Evolutionary conservation across 2,329 filamentous ascomycete genomes (phyloP), one percentile per base, ranked within the genome.

Genomic region (Claviceps purpurea): DNA sequence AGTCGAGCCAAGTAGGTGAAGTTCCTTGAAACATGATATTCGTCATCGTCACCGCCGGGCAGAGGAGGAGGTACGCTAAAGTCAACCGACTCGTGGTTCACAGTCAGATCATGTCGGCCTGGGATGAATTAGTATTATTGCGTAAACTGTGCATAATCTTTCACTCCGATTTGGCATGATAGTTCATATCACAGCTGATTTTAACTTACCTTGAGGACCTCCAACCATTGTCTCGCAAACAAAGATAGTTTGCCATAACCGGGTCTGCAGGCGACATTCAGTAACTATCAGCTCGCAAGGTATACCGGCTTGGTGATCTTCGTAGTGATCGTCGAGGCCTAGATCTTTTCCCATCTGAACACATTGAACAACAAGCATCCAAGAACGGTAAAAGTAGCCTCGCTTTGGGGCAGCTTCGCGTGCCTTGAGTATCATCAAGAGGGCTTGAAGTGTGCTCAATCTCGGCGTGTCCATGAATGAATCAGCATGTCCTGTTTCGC

Each of bases 341-440:
- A 97, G 73, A 63, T 96, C 91, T 62, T 94, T 93, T 26, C 82
- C 89, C 88, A 97, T 95, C 47, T 89, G 85, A 7, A 95, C 85
- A 56, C 91, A 89, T 55, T 90, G 88, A 50, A 95, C 91, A 20
- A 95, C 82, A 5, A 87, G 88, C 81, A 96, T 95, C 91, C 93
- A 97, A 0, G 93, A 97, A 40, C 91, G 84, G 68, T 93, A 97
- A 67, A 93, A 97, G 64, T 97, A 97, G 1, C 93, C 93, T 55
- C 88, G 82, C 64, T 95, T 95, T 0, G 91, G 90, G 8, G 86
- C 82, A n/a, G 87, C 86, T 67, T 97, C 91, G 56, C 89, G 80
- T 1, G 91, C 93, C 66, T 97, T 97, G 44, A 96, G 71, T 18
- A 96, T 76, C 45, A 97, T 83, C 45, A 96, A 71, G 55, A 95